These are phyloP conservation scores for Wickerhamomyces canadensis DNA, from an alignment of 805 yeast species.

Conservation along the genomic window DNA sequence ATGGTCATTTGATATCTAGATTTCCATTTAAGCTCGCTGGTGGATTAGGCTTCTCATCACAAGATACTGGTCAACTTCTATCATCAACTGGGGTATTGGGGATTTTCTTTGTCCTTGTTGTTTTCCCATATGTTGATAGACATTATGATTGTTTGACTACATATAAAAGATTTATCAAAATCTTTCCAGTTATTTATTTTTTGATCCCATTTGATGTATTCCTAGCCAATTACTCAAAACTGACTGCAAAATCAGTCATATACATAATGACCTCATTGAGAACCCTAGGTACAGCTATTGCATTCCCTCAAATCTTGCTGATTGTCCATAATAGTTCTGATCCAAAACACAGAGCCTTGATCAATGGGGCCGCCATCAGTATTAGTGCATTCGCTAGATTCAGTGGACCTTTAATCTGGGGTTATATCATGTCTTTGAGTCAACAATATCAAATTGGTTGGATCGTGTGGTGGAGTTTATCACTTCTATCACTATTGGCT, in stretches of 20 bases:
- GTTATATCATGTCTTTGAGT: constrained; percentile 36
- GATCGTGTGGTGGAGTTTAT: constrained; percentile 29
- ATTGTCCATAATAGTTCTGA: constrained; percentile 51
- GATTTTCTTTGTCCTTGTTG: constrained; percentile 39
- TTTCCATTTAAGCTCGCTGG: constrained; percentile 48
- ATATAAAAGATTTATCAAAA: constrained; percentile 33
- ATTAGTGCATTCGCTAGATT: constrained; percentile 50
- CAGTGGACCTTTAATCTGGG: constrained; percentile 54
- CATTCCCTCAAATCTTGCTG: constrained; percentile 48
- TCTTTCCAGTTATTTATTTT: constrained; percentile 42
- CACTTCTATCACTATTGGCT: constrained; percentile 23
- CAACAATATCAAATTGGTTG: constrained; percentile 26
- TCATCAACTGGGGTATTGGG: constrained; percentile 52
- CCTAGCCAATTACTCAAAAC: constrained; percentile 25
- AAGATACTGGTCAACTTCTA: constrained; percentile 43
- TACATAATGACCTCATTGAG: constrained; percentile 27
- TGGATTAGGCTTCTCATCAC: constrained; percentile 44
- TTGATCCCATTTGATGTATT: constrained; percentile 43
- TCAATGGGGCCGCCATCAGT: constrained; percentile 53
- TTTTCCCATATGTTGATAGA: constrained; percentile 49
- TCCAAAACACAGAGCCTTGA: constrained; percentile 48
- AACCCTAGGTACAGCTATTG: constrained; percentile 38
- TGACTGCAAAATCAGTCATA: constrained; percentile 16
- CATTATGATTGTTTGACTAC: constrained; percentile 38
- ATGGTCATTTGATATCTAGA: constrained; percentile 24